Evolutionary conservation across 148 eudicot genomes (phyloP).

Genomic region (Amaranthus cruentus): DNA sequence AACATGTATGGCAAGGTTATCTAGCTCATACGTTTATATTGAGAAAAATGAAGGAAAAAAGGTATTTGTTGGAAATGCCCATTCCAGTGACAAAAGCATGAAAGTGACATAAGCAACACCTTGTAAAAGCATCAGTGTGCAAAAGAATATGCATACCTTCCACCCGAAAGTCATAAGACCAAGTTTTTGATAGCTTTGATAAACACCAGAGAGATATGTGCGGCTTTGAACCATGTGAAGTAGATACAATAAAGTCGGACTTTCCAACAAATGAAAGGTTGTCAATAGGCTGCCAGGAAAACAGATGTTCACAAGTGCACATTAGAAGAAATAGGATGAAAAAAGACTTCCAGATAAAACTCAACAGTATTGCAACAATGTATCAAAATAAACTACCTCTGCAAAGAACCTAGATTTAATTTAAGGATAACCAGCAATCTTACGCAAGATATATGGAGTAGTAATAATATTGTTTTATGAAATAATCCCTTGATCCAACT

Average conservation of each 20-base stretch:
- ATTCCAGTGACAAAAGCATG: not conserved
- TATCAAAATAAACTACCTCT: not conserved
- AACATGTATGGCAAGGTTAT: too few relatives aligned
- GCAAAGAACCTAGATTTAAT: not conserved
- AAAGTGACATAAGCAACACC: not conserved
- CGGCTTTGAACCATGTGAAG: constrained; percentile 60
- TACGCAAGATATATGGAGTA: too few relatives aligned
- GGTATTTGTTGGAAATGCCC: too few relatives aligned
- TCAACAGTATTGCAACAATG: not conserved
- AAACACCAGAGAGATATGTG: constrained; percentile 67
- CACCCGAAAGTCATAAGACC: constrained; percentile 73
- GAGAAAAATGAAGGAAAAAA: too few relatives aligned
- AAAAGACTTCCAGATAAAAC: not conserved
- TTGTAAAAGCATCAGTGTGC: not conserved
- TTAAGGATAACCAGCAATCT: not conserved
- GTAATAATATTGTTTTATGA: not conserved
- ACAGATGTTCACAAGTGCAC: not conserved
- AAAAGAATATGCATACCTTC: constrained; percentile 53
- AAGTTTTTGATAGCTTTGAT: constrained; percentile 49
- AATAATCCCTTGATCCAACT: not conserved
- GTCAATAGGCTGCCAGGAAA: constrained; percentile 53
- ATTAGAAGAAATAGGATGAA: not conserved
- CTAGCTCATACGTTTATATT: too few relatives aligned
- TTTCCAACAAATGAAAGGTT: constrained; percentile 71
- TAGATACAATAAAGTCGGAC: constrained; percentile 70